phyloP scores from a whole-genome alignment of 805 yeast species.

The Cyberlindnera veronae region DNA sequence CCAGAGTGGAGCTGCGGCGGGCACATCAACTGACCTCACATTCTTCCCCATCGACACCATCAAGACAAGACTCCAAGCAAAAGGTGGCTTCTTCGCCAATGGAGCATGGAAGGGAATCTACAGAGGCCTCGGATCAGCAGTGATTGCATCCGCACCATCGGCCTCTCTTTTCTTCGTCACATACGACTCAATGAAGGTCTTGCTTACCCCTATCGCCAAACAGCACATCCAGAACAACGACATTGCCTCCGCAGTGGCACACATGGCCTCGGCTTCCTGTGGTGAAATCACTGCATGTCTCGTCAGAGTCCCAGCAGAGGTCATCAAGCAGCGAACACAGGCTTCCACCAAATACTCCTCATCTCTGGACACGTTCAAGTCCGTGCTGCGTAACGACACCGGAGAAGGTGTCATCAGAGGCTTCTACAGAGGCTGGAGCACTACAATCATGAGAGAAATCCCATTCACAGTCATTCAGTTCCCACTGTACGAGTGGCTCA shows the following conservation, averaged over 20 bases:
- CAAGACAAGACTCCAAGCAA: constrained; percentile 92
- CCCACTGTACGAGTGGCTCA: constrained; percentile 86
- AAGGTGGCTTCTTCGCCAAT: constrained; percentile 86
- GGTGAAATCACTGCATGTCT: constrained; percentile 94
- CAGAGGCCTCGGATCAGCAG: constrained; percentile 88
- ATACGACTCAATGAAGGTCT: constrained; percentile 69
- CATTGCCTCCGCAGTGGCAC: constrained; percentile 44
- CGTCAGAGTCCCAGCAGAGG: constrained; percentile 96
- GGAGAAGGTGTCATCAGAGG: constrained; percentile 81
- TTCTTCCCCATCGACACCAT: constrained; percentile 96
- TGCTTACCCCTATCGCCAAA: constrained; percentile 37
- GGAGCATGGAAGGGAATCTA: constrained; percentile 95
- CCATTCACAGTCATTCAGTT: constrained; percentile 96
- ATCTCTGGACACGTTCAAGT: constrained; percentile 65
- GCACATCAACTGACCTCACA: constrained; percentile 90
- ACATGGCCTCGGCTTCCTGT: constrained; percentile 82
- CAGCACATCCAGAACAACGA: constrained; percentile 25
- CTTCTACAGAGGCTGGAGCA: constrained; percentile 87
- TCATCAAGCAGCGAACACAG: constrained; percentile 92
- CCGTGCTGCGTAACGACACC: constrained; percentile 55
- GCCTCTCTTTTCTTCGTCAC: constrained; percentile 78
- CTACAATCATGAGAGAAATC: constrained; percentile 91
- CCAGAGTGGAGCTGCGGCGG: constrained; percentile 89
- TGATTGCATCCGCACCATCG: constrained; percentile 91
- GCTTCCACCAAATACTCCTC: constrained; percentile 56